Evolutionary conservation across 495 filamentous ascomycete species (phyloP), one percentile per base, ranked within the genome.

Genomic region (Cercophora newfieldiana): DNA sequence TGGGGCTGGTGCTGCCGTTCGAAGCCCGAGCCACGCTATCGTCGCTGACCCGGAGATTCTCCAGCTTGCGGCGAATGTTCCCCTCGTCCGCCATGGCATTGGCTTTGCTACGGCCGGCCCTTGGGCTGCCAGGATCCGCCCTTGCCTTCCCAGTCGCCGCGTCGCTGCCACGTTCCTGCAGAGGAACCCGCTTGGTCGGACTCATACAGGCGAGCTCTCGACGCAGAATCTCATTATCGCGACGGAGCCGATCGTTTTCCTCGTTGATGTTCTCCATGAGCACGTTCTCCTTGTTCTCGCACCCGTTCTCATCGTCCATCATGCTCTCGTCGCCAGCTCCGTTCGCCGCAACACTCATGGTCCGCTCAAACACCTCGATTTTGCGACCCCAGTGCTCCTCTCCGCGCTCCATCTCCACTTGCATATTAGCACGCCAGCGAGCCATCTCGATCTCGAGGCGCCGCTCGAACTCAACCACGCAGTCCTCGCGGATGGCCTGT

Each of bases 361-460:
- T 85, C 44, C 89, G 82, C 55, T 90, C 88, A 56, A 97, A 80
- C 24, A 97, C 86, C 71, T 97, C 95, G 10, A 97, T 83, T 79
- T 99, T 99, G 68, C 86, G 84, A 74, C 97, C 93, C 64, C 96
- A 82, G 77, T 95, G 93, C 74, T 92, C 92, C 48, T 96, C 91
- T n/a, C 78, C 78, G 26, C 85, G 80, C 61, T 92, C 90, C 70
- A 88, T 83, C 75, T 97, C 90, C 16, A 79, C 85, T 30, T 88
- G 89, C 82, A 89, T 86, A 18, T 87, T 89, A 16, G 80, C 87
- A 68, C 91, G 87, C 91, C 91, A 97, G 21, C 90, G 82, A 29
- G 82, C 82, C 76, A 91, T 86, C 71, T 96, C 92, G 24, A 85
- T 79, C 65, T 89, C 87, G 51, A 96, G 79, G 37, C 84, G 83